Percentiles rank a stretch among this genome's conserved stretches.
Conservation (phyloP, 2,329 filamentous ascomycete genomes). For the Aschersonia sp. region DNA sequence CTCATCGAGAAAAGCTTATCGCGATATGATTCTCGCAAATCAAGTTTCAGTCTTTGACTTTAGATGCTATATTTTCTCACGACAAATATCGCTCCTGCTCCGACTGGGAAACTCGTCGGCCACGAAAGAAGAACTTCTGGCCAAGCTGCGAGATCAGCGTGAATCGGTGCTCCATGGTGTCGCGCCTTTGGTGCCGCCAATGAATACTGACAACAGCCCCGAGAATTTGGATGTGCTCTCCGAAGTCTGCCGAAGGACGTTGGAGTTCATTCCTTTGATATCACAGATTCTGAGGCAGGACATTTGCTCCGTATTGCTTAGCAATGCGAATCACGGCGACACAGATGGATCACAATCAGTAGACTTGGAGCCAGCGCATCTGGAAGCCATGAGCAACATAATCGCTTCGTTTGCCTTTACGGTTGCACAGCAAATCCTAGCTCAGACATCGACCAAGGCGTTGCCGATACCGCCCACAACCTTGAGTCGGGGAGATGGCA, state of each 20-base stretch:
- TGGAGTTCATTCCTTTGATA: constrained; percentile 71
- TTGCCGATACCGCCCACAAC: constrained; percentile 51
- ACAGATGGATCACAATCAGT: constrained; percentile 13
- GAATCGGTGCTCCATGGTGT: constrained; percentile 42
- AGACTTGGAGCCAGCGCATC: constrained; percentile 20
- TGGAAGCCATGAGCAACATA: constrained; percentile 53
- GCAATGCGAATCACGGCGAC: constrained; percentile 22
- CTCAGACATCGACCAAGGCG: constrained; percentile 56
- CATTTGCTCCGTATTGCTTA: constrained; percentile 40
- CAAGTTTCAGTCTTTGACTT: constrained; percentile 96
- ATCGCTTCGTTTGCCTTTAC: constrained; percentile 68
- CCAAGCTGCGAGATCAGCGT: constrained; percentile 47
- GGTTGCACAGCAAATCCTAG: constrained; percentile 60
- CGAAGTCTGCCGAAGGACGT: constrained; percentile 68
- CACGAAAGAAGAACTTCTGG: constrained; percentile 45
- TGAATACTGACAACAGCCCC: constrained; percentile 39
- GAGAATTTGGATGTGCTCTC: constrained; percentile 72
- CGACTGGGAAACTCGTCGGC: constrained; percentile 64
- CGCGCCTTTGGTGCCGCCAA: constrained; percentile 32
- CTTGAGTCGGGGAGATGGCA: constrained; percentile 26
- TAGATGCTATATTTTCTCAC: constrained; percentile 79
- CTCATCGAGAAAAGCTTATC: constrained; percentile 62
- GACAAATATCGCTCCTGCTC: constrained; percentile 71
- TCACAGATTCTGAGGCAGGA: constrained; percentile 71
- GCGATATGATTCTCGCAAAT: constrained; percentile 83